Evolutionary conservation across 169 alveolate genomes (phyloP).

Genomic region (Eimeria mitis): DNA sequence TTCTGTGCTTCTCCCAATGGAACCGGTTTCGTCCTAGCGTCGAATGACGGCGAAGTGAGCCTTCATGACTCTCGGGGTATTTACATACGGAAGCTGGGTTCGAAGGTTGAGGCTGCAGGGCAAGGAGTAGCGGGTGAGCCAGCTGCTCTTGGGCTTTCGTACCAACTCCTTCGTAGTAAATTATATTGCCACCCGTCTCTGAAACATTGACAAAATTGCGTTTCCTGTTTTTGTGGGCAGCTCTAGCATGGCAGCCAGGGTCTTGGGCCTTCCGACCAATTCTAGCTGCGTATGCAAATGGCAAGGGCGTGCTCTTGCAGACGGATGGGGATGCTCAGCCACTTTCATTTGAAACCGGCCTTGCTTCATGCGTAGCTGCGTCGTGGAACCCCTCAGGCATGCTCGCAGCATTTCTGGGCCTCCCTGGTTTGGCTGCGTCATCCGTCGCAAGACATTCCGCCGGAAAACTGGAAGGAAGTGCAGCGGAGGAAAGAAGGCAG

Average conservation of each 20-base stretch:
- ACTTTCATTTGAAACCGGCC: conserved; percentile 26
- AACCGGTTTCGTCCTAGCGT: conserved; percentile 32
- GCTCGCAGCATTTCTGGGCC: conserved; percentile 35
- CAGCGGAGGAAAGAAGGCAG: background rate
- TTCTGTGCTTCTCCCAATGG: conserved; percentile 28
- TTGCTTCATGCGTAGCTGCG: conserved; percentile 47
- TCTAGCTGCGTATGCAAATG: conserved; percentile 25
- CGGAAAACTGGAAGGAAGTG: background rate
- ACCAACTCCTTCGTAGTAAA: background rate
- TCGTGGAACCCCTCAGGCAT: conserved; percentile 60
- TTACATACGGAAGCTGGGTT: conserved; percentile 7
- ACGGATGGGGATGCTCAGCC: conserved; percentile 18
- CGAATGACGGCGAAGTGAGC: conserved; percentile 18
- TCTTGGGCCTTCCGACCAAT: conserved; percentile 61
- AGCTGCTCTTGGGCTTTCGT: background rate
- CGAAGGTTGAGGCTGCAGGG: background rate
- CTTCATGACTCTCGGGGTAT: conserved; percentile 49
- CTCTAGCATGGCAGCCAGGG: conserved; percentile 68
- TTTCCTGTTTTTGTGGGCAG: background rate
- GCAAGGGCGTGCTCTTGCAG: conserved; percentile 33
- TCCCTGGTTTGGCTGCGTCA: background rate
- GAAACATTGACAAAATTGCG: background rate
- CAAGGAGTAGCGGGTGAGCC: conserved; percentile 13
- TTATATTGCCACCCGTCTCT: background rate
- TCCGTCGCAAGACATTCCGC: background rate